phyloP scores from a whole-genome alignment of 768 basidiomycete genomes.

The Tylopilus balloui region DNA sequence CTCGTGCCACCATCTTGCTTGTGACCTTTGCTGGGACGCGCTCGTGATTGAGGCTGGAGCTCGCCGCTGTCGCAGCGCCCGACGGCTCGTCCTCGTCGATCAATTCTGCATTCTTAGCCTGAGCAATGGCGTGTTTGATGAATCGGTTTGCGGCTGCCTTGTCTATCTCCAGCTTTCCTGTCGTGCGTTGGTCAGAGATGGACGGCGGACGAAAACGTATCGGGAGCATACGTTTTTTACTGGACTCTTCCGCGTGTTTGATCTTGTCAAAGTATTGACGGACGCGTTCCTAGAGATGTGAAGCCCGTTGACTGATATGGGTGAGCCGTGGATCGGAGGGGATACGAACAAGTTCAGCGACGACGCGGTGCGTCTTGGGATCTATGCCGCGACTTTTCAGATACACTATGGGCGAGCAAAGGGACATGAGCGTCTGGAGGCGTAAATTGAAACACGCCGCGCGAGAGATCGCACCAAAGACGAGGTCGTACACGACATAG shows the following conservation, averaged over 20 bases:
- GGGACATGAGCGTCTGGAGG: background rate
- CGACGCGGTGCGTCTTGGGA: constrained; percentile 71
- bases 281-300: constrained; percentile 55
- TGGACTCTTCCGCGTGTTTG: constrained; percentile 64
- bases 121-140: constrained; percentile 78
- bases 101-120: constrained; percentile 40
- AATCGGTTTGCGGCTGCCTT: constrained; percentile 77
- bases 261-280: constrained; percentile 83
- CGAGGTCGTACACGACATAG: constrained; percentile 79
- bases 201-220: background rate
- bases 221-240: constrained; percentile 36
- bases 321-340: background rate
- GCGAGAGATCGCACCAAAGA: constrained; percentile 67
- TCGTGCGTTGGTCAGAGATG: background rate
- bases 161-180: constrained; percentile 55
- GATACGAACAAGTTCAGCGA: constrained; percentile 46
- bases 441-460: background rate
- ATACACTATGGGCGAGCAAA: constrained; percentile 50
- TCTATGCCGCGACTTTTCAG: constrained; percentile 77
- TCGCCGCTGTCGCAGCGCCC: constrained; percentile 1
- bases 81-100: constrained; percentile 28
- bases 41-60: constrained; percentile 14
- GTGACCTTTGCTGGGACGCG: constrained; percentile 56
- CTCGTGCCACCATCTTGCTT: constrained; percentile 68
- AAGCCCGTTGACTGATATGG: background rate